phyloP scores from a whole-genome alignment of 116 monocot genomes.

The Papilionanthe hybrid region DNA sequence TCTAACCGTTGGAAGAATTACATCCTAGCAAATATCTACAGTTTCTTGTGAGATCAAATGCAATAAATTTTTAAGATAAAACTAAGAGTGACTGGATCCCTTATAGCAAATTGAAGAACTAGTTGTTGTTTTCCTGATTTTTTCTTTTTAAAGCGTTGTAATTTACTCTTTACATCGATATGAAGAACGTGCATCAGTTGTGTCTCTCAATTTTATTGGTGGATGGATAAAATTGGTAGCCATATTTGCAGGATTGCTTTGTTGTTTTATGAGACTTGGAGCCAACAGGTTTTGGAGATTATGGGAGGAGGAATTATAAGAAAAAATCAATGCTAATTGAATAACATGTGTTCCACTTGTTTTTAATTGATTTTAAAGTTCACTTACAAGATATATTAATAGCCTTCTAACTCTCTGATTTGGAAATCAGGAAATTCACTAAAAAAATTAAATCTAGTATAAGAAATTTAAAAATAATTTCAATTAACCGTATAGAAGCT shows the following conservation, averaged over 20 bases:
- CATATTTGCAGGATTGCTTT: not conserved
- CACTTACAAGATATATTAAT: not conserved
- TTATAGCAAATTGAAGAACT: not conserved
- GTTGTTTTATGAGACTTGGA: not conserved
- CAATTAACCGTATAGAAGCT: no score
- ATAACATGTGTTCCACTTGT: not conserved
- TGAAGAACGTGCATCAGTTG: not conserved
- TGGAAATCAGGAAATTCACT: not conserved
- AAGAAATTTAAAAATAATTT: no score
- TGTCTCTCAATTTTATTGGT: not conserved
- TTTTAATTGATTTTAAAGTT: not conserved
- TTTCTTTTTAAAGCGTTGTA: not conserved
- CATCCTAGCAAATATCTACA: not conserved
- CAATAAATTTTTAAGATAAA: not conserved
- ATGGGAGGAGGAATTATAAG: not conserved
- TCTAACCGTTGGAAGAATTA: no score
- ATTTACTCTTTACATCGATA: not conserved
- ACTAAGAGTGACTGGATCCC: not conserved
- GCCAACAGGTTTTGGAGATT: not conserved
- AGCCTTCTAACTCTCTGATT: not conserved
- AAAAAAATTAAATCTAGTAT: no score
- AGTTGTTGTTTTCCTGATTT: not conserved
- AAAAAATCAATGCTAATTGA: not conserved
- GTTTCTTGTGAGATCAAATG: not conserved
- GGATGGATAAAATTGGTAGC: not conserved